Base-by-base conservation (phyloP, 192 early-diverging fungal genomes). In the Coemansia sp. region DNA sequence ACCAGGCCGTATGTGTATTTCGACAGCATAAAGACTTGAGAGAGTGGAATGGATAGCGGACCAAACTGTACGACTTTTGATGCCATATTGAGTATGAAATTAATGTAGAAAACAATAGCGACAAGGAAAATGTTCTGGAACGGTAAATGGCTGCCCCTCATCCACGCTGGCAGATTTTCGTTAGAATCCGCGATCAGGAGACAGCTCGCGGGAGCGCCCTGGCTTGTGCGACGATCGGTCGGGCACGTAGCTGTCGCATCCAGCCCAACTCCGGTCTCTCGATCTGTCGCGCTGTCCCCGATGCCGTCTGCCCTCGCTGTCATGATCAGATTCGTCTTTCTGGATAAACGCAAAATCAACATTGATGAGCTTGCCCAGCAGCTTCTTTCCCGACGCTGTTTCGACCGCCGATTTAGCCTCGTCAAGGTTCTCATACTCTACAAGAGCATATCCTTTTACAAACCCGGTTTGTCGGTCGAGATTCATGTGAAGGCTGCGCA, bases 391-490 rank as follows among this genome's bases (percentile, higher is more conserved):
- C 60, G 94, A 88, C 14, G 87, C 85, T 39, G 75, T 75, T 24
- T 88, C 82, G 24, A 95, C 91, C 10, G 94, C 96, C 8, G 73
- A 73, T 47, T 90, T 83, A 27, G 96, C 94, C 62, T 97, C 90
- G 32, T 87, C 86, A 55, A 85, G 78, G 15, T 87, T 83, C 43
- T 88, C 88, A 60, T 92, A 98, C 79, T 98, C 94, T 19, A 97
- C 73, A 47, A 98, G 75, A 5, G 91, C 93, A 69, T 98, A 98
- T 41, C 96, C 96, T 88, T 98, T 98, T 72, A 94, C 93, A 65
- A 89, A 98, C 66, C 96, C 96, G 47, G 94, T 94, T 59, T 92
- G 88, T 45, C 96, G 85, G 84, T 98, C 94, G 53, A 97, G 76
- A 70, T 97, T 98, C 64, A 98, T 74, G 57, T 96, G 93, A 50